Percentiles rank a stretch among this genome's conserved stretches.
Conservation (phyloP, 331 rosid genomes). For the Pyrus hybrid region DNA sequence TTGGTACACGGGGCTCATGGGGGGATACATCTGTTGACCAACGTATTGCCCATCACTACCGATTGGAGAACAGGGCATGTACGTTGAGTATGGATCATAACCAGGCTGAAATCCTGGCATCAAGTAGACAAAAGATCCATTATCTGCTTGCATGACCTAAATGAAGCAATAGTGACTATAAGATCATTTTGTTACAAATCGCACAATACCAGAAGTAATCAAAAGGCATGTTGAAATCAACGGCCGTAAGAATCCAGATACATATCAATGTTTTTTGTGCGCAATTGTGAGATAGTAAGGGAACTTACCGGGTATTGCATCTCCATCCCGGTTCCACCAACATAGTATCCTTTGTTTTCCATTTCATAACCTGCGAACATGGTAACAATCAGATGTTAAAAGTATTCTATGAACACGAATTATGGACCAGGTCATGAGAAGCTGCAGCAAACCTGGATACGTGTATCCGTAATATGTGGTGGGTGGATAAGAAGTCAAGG, state of each 20-base stretch:
- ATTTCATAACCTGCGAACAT: slow-evolving; percentile 60
- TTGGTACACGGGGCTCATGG: slow-evolving; percentile 40
- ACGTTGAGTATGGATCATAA: slow-evolving; percentile 33
- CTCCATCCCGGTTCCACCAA: slow-evolving; percentile 45
- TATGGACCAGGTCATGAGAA: background rate
- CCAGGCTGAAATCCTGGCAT: slow-evolving; percentile 71
- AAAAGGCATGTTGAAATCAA: background rate
- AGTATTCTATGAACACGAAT: slow-evolving; percentile 6
- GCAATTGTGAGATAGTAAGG: background rate
- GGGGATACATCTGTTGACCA: slow-evolving; percentile 47
- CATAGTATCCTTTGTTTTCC: slow-evolving; percentile 59
- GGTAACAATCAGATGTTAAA: slow-evolving; percentile 37
- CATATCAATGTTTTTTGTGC: background rate
- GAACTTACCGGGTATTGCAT: slow-evolving; percentile 63
- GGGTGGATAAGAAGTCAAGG: slow-evolving; percentile 22
- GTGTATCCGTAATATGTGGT: slow-evolving; percentile 54
- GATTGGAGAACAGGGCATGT: slow-evolving; percentile 33
- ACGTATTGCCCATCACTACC: slow-evolving; percentile 56
- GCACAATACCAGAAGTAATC: background rate
- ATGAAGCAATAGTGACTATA: slow-evolving; percentile 19
- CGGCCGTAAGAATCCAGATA: background rate
- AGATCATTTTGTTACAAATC: slow-evolving; percentile 6
- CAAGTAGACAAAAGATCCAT: slow-evolving; percentile 67
- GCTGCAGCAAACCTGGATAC: slow-evolving; percentile 58
- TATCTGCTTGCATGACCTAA: slow-evolving; percentile 87